These are phyloP conservation scores for Termitomyces titanicus DNA, from an alignment of 768 basidiomycete species.

Conservation along the genomic window DNA sequence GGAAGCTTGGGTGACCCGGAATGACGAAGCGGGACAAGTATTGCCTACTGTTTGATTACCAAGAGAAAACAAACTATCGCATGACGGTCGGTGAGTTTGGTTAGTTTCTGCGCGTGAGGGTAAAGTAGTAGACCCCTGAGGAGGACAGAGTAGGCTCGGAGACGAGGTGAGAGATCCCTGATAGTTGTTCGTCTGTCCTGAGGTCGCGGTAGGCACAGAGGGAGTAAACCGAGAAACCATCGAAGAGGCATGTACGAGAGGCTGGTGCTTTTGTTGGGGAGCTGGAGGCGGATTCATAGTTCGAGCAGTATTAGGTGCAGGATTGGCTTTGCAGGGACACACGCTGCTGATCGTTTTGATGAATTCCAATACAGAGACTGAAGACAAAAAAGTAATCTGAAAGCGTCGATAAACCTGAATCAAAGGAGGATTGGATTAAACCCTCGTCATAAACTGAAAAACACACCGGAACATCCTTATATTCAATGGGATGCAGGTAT, in stretches of 20 bases:
- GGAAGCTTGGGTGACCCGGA: background rate
- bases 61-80: slow-evolving; percentile 1
- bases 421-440: slow-evolving; percentile 8
- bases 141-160: slow-evolving; percentile 2
- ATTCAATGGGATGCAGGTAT: slow-evolving; percentile 53
- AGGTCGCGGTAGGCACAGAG: background rate
- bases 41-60: background rate
- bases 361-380: slow-evolving; percentile 48
- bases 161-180: slow-evolving; percentile 12
- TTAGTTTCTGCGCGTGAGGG: slow-evolving; percentile 3
- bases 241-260: slow-evolving; percentile 7
- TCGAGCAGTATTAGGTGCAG: slow-evolving; percentile 19
- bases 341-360: slow-evolving; percentile 60
- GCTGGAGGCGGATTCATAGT: slow-evolving; percentile 9
- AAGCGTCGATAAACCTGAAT: slow-evolving; percentile 70
- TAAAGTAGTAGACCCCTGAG: slow-evolving; percentile 3
- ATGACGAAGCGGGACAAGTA: background rate
- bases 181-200: background rate
- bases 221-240: background rate
- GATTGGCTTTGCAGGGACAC: slow-evolving; percentile 72
- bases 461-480: slow-evolving; percentile 14
- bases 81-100: background rate
- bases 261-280: background rate
- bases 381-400: slow-evolving; percentile 64
- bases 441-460: background rate